Conservation (phyloP, 1,284 basidiomycete species). For the Cryptococcus depauperatus region DNA sequence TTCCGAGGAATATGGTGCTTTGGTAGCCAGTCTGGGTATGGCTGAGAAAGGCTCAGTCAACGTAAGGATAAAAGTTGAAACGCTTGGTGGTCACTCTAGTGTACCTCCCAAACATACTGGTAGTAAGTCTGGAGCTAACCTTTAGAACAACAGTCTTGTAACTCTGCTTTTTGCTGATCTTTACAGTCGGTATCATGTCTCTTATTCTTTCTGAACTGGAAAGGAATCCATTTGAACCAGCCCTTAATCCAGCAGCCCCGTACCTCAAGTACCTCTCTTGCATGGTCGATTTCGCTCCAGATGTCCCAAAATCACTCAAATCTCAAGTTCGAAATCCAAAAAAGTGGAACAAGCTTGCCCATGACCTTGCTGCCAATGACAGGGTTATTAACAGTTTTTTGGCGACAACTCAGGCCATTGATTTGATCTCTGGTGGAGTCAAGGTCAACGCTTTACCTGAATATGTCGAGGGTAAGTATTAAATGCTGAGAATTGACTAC, state of each 20-base stretch:
- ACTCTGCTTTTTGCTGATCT: neutral
- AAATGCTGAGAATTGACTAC: neutral
- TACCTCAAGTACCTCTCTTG: constrained; percentile 48
- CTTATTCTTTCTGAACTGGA: constrained; percentile 40
- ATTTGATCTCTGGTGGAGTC: constrained; percentile 43
- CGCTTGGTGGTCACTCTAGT: constrained; percentile 41
- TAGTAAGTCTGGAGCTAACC: no score
- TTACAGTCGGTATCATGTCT: constrained; percentile 42
- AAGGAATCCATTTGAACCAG: constrained; percentile 37
- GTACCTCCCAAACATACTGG: constrained; percentile 44
- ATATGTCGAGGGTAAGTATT: constrained; percentile 31
- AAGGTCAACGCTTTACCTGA: constrained; percentile 47
- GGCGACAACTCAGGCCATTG: constrained; percentile 41
- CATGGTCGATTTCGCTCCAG: constrained; percentile 45
- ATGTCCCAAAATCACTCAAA: constrained; percentile 38
- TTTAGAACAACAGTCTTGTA: no score
- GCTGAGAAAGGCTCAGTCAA: constrained; percentile 48
- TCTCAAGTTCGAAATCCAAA: constrained; percentile 34
- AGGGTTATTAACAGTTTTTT: constrained; percentile 38
- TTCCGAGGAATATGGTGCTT: constrained; percentile 35
- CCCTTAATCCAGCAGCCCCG: constrained; percentile 40
- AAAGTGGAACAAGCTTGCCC: constrained; percentile 44
- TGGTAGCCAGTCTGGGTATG: constrained; percentile 45
- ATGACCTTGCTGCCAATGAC: constrained; percentile 33
- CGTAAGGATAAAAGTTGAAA: constrained; percentile 40